phyloP scores from a whole-genome alignment of 768 basidiomycete species.

The Agaricus sinodeliciosus region DNA sequence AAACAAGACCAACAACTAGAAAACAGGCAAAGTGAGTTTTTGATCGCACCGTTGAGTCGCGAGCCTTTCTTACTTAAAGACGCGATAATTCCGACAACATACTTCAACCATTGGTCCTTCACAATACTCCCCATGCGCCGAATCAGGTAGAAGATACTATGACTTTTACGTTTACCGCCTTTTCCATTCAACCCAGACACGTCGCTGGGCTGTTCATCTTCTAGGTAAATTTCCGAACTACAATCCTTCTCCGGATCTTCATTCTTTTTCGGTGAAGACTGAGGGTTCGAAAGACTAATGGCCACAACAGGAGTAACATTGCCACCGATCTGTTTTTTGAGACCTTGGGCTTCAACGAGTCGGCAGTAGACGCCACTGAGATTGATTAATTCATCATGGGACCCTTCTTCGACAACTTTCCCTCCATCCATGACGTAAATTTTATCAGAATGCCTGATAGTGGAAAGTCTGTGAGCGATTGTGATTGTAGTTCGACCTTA shows the following conservation, averaged over 20 bases:
- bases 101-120: slow-evolving; percentile 41
- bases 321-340: slow-evolving; percentile 18
- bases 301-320: neutral
- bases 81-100: slow-evolving; percentile 41
- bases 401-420: slow-evolving; percentile 65
- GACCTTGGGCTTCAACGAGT: slow-evolving; percentile 63
- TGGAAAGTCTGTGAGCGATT: slow-evolving; percentile 64
- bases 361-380: slow-evolving; percentile 53
- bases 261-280: neutral
- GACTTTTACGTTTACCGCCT: slow-evolving; percentile 22
- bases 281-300: neutral
- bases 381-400: slow-evolving; percentile 55
- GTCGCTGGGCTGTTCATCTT: neutral
- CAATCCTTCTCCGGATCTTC: slow-evolving; percentile 33
- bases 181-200: neutral
- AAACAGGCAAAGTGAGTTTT: neutral
- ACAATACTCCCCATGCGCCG: slow-evolving; percentile 54
- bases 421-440: slow-evolving; percentile 82
- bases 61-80: slow-evolving; percentile 29
- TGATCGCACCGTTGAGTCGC: neutral
- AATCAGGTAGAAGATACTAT: slow-evolving; percentile 47
- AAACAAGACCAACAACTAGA: slow-evolving; percentile 46
- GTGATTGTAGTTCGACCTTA: slow-evolving; percentile 58
- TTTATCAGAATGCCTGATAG: slow-evolving; percentile 67
- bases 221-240: slow-evolving; percentile 9